Evolutionary conservation across 2,329 filamentous ascomycete species (phyloP).

Genomic region (Curvularia sp.): DNA sequence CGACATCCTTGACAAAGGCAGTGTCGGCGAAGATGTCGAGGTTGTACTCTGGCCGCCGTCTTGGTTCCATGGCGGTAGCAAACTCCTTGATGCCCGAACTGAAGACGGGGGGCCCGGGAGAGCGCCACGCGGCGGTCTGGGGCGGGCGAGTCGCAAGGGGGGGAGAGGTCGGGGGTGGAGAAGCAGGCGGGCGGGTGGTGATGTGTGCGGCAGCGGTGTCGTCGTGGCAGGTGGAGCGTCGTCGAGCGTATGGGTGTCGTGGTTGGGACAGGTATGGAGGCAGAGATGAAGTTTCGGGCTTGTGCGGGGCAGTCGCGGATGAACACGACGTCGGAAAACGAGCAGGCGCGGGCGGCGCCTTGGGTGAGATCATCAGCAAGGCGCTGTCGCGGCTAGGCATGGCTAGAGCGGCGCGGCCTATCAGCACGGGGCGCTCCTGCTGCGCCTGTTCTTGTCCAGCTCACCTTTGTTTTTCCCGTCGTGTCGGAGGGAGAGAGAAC

Average conservation of each 20-base stretch:
- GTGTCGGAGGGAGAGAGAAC: not conserved
- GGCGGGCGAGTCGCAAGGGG: constrained; percentile 18
- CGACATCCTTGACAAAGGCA: constrained; percentile 85
- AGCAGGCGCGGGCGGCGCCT: constrained; percentile 18
- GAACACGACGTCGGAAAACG: constrained; percentile 18
- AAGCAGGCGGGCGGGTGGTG: not conserved
- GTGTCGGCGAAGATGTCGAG: constrained; percentile 94
- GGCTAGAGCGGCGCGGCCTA: not conserved
- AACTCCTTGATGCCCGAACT: constrained; percentile 19
- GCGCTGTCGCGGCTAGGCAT: constrained; percentile 8
- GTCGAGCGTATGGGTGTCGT: constrained; percentile 5
- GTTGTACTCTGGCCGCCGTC: constrained; percentile 82
- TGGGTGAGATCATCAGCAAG: constrained; percentile 31
- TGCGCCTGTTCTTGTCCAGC: not conserved
- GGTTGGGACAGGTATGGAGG: constrained; percentile 15
- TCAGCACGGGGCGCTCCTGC: not conserved
- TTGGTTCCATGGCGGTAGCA: constrained; percentile 64
- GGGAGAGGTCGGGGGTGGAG: constrained; percentile 9
- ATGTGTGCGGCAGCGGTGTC: not conserved
- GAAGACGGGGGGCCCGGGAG: constrained; percentile 3
- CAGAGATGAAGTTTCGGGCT: constrained; percentile 15
- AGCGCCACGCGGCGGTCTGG: constrained; percentile 23
- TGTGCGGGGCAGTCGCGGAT: constrained; percentile 27
- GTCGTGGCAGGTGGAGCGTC: constrained; percentile 1
- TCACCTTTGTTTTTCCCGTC: not conserved